Base-by-base conservation (phyloP, 2,329 filamentous ascomycete genomes). In the Aspergillus calidoustus region DNA sequence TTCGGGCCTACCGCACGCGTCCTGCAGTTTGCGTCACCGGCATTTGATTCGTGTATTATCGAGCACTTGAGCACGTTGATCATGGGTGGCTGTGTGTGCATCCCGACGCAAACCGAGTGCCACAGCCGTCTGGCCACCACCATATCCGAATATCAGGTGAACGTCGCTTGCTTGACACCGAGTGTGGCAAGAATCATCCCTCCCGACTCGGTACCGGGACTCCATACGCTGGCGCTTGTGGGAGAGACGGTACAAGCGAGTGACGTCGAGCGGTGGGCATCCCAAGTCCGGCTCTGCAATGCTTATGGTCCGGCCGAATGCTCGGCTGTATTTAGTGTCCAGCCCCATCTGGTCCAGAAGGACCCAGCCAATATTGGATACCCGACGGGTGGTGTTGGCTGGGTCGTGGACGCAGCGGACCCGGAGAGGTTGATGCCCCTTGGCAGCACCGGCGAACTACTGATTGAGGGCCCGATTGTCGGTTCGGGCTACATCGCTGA, bases 291-390 rank as follows among this genome's bases (percentile, higher is more conserved):
- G 6, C 23, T 52, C 3, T 15, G 15, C 28, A 34, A 31, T 23
- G n/a, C 17, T 1, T 52, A 52, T 22, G 50, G 50, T 9, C 50
- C 41, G 3, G 72, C 74, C 0, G 78, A 77, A 0, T 77, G 76
- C 0, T 82, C 87, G 25, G 76, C 78, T 0, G 81, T 28, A 22
- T 61, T 83, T 75, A 71, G 15, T 17, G 25, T 48, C 8, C 25
- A 56, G 30, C 19, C 19, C 19, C 19, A 19, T 19, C 19, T 19
- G 19, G 19, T 19, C 19, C n/a, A 23, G n/a, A 7, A 19, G 1
- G 50, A 52, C n/a, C 7, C 19, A 9, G 22, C 23, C 5, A 50
- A 23, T 25, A 59, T 61, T 17, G 62, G 80, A 28, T 75, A 76
- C 1, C 69, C 65, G 23, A 70, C 67, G n/a, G 62, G 76, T 1